Base-by-base conservation (phyloP, 345 rosid species). In the Heritiera fomes region DNA sequence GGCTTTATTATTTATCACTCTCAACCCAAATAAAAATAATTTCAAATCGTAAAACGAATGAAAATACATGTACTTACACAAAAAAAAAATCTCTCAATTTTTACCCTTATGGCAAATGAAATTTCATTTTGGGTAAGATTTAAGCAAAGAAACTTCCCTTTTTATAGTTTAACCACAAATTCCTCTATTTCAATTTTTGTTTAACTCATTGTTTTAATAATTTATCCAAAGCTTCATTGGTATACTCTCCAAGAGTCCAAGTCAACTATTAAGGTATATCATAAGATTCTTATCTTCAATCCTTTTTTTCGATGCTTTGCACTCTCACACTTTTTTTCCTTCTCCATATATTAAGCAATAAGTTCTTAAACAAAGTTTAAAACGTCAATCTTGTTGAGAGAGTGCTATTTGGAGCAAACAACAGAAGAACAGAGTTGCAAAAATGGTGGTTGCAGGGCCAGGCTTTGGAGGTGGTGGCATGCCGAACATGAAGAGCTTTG, bases 381-480 rank as follows among this genome's bases (percentile, higher is more conserved):
- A 71, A n/a, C 63, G 38, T 6, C 34, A 73, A 10, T 55, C 50
- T 38, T 73, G 49, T 40, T 11, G 3, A 40, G 6, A 52, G 9
- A 72, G 8, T 2, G 1, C 5, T 5, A 32, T 71, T 34, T 53
- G 2, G 8, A 53, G 5, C 23, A 47, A 70, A 10, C 14, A 40
- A 40, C 72, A 68, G 73, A 43, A 43, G 6, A 14, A 52, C 5
- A 53, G 8, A n/a, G 1, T 9, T 38, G 18, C 60, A 32, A 76
- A 75, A 49, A 76, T 76, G 71, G 71, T 76, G 8, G 79, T 34
- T 32, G 49, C 79, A 38, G 72, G 62, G 34, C 73, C 61, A 64
- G 73, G 72, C 50, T 46, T 5, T 40, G 50, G 49, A 50, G 50
- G 50, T 65, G 23, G 32, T 7, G 14, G 63, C 47, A n/a, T 7